Evolutionary conservation across 1,284 basidiomycete genomes (phyloP).

Genomic region (Heterobasidion parviporum): DNA sequence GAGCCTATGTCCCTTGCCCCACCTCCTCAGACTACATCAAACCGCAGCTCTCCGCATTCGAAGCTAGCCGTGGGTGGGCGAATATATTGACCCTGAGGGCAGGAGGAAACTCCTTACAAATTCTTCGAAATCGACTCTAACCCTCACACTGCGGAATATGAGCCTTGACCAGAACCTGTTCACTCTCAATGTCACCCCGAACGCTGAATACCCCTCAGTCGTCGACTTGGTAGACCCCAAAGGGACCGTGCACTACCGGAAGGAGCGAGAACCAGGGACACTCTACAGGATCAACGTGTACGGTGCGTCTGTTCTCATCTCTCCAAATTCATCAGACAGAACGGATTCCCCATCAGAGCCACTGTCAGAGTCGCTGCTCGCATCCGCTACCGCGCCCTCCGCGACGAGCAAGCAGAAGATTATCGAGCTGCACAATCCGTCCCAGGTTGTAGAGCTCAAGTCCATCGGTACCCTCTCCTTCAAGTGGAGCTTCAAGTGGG

Average conservation of each 20-base stretch:
- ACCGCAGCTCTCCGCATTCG: too few relatives aligned
- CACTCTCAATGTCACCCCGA: conserved; percentile 57
- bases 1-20: too few relatives aligned
- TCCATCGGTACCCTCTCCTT: conserved; percentile 67
- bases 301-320: conserved; percentile 32
- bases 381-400: conserved; percentile 54
- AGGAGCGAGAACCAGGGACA: conserved; percentile 41
- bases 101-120: background rate
- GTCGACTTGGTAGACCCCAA: conserved; percentile 60
- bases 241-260: conserved; percentile 61
- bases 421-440: conserved; percentile 70
- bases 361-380: conserved; percentile 54
- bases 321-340: background rate
- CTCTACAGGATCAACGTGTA: conserved; percentile 58
- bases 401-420: conserved; percentile 65
- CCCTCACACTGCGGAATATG: conserved; percentile 29
- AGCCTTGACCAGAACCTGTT: conserved; percentile 76
- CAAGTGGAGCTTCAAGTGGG: conserved; percentile 74
- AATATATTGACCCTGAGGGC: background rate
- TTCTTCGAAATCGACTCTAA: background rate
- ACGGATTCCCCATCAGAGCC: conserved; percentile 38
- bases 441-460: conserved; percentile 59
- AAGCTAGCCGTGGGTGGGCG: background rate
- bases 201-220: conserved; percentile 47
- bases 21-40: too few relatives aligned